phyloP scores from a whole-genome alignment of 257 asterid species.

The Capsicum baccatum region DNA sequence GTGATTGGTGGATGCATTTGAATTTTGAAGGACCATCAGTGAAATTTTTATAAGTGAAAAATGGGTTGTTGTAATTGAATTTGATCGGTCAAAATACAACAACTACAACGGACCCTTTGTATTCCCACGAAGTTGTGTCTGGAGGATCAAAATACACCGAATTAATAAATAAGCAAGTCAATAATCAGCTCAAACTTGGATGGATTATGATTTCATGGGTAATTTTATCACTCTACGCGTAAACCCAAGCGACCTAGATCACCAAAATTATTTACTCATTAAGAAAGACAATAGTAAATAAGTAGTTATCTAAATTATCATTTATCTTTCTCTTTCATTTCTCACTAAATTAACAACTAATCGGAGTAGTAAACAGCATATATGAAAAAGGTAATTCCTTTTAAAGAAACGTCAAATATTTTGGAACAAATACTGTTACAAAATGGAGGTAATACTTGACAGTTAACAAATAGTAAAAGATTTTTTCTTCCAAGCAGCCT shows the following conservation, averaged over 20 bases:
- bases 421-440: background rate
- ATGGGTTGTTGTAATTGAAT: too few species aligned
- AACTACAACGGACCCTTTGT: too few species aligned
- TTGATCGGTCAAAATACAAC: too few species aligned
- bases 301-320: background rate
- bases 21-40: background rate
- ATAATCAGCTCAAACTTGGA: too few species aligned
- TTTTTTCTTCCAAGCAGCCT: background rate
- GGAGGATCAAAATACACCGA: too few species aligned
- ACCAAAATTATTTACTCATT: background rate
- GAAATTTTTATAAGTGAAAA: background rate
- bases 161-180: too few species aligned
- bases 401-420: background rate
- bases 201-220: too few species aligned
- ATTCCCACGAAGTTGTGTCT: too few species aligned
- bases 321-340: background rate
- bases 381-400: background rate
- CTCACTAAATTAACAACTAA: background rate
- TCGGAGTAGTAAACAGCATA: background rate
- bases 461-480: background rate
- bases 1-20: constrained; percentile 12
- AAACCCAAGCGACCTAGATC: background rate
- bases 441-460: constrained; percentile 8
- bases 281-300: background rate
- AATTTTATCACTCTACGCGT: background rate